A percentile compares a stretch with the other conserved stretches of the same genome.
Conservation (phyloP, 805 yeast species). For the Candida qinlingensis region DNA sequence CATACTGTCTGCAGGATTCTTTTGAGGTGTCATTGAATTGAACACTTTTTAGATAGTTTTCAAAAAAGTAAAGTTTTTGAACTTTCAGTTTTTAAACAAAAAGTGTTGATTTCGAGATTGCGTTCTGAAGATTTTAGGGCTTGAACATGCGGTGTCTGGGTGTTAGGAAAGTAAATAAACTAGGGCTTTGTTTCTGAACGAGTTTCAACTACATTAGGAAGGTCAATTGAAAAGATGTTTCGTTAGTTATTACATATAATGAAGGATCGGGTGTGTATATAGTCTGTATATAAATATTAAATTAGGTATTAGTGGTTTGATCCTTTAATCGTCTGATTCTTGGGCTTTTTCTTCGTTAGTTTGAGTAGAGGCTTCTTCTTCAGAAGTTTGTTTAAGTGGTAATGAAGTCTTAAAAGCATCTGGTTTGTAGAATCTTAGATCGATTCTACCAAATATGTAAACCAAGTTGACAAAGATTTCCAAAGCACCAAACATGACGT, state of each 20-base stretch:
- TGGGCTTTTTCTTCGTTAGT: not conserved
- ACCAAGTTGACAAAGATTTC: constrained; percentile 54
- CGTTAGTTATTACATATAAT: not conserved
- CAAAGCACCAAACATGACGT: constrained; percentile 61
- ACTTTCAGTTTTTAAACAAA: no score
- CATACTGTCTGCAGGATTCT: no score
- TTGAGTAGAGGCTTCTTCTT: not conserved
- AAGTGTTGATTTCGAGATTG: not conserved
- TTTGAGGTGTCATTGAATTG: no score
- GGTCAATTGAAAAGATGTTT: not conserved
- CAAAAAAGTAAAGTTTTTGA: not conserved
- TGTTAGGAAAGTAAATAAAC: not conserved
- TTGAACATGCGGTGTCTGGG: not conserved
- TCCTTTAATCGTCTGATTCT: not conserved
- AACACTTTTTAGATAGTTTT: not conserved
- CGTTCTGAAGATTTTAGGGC: not conserved
- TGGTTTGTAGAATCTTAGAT: constrained; percentile 76
- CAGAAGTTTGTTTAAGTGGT: not conserved
- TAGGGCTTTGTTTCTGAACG: not conserved
- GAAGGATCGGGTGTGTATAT: not conserved
- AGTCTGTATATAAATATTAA: not conserved
- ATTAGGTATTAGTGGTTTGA: no score
- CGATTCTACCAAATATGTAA: constrained; percentile 61
- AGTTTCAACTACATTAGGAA: not conserved
- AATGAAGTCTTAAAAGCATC: constrained; percentile 34